phyloP scores from a whole-genome alignment of 1,284 basidiomycete genomes.

The Leucoagaricus sp. region DNA sequence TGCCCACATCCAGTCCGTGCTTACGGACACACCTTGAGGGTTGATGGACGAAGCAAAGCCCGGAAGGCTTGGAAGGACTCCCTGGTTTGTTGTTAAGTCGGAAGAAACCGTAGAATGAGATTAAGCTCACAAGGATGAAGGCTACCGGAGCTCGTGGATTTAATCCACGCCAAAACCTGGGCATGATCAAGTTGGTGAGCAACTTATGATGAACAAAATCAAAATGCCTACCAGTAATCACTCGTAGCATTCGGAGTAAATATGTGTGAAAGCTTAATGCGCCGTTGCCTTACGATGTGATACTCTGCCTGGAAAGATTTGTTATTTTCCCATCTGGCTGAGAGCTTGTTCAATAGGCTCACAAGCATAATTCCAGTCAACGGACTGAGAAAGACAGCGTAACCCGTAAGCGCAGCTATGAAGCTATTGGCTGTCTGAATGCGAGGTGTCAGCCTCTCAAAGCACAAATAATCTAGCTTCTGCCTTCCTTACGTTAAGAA shows the following conservation, averaged over 20 bases:
- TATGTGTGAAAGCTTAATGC: not conserved
- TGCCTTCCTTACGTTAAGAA: slow-evolving; percentile 26
- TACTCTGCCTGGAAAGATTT: not conserved
- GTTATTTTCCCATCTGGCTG: not conserved
- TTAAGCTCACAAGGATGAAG: not conserved
- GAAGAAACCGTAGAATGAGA: not conserved
- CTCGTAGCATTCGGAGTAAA: not conserved
- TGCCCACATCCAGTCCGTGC: not conserved
- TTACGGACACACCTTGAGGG: not conserved
- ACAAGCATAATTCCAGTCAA: slow-evolving; percentile 35
- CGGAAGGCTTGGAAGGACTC: not conserved
- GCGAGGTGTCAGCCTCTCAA: not conserved
- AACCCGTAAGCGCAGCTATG: slow-evolving; percentile 31
- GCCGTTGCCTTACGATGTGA: not conserved
- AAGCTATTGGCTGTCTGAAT: slow-evolving; percentile 33
- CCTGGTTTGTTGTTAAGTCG: not conserved
- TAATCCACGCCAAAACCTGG: not conserved
- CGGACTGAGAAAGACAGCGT: slow-evolving; percentile 31
- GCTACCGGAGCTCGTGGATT: not conserved
- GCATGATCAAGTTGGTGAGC: not conserved
- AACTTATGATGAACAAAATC: not conserved
- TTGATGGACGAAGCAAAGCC: not conserved
- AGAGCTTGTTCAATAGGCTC: not conserved
- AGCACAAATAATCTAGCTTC: not conserved
- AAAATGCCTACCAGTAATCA: not conserved